Evolutionary conservation across 2,329 filamentous ascomycete species (phyloP).

Genomic region (Fusarium pilosicola): DNA sequence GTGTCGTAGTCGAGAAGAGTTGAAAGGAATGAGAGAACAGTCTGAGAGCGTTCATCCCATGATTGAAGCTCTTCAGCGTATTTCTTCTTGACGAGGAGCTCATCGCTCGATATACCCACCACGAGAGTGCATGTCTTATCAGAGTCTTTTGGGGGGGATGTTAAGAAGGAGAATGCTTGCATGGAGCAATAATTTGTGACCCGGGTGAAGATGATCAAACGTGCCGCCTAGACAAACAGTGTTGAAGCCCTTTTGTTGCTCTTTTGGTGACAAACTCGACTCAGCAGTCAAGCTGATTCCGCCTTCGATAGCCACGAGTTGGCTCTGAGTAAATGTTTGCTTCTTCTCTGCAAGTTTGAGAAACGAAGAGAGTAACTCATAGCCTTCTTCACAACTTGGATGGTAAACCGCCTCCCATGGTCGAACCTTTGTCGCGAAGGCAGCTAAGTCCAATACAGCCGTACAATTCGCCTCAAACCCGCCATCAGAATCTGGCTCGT

Average conservation of each 20-base stretch:
- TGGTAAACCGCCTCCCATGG: slow-evolving; percentile 75
- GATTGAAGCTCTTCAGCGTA: slow-evolving; percentile 82
- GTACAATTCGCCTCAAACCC: slow-evolving; percentile 58
- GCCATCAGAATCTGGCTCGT: slow-evolving; percentile 48
- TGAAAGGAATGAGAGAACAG: slow-evolving; percentile 77
- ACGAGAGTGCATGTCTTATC: slow-evolving; percentile 68
- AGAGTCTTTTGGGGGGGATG: slow-evolving; percentile 53
- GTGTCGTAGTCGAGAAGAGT: slow-evolving; percentile 64
- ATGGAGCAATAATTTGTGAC: slow-evolving; percentile 96
- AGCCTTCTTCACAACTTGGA: slow-evolving; percentile 71
- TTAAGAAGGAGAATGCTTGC: slow-evolving; percentile 80
- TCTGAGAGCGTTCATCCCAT: slow-evolving; percentile 78
- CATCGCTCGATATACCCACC: slow-evolving; percentile 89
- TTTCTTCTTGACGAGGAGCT: slow-evolving; percentile 88
- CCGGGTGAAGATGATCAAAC: slow-evolving; percentile 94
- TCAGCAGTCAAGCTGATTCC: slow-evolving; percentile 57
- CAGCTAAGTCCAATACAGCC: slow-evolving; percentile 59
- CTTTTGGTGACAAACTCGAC: not conserved
- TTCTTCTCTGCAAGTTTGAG: slow-evolving; percentile 58
- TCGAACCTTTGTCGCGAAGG: slow-evolving; percentile 63
- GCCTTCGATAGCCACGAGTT: slow-evolving; percentile 62
- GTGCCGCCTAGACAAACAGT: slow-evolving; percentile 86
- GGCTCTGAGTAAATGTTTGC: slow-evolving; percentile 59
- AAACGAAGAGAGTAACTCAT: slow-evolving; percentile 64
- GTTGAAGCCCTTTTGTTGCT: slow-evolving; percentile 37